Base-by-base conservation (phyloP, 768 basidiomycete genomes). In the Russula ochroleuca region DNA sequence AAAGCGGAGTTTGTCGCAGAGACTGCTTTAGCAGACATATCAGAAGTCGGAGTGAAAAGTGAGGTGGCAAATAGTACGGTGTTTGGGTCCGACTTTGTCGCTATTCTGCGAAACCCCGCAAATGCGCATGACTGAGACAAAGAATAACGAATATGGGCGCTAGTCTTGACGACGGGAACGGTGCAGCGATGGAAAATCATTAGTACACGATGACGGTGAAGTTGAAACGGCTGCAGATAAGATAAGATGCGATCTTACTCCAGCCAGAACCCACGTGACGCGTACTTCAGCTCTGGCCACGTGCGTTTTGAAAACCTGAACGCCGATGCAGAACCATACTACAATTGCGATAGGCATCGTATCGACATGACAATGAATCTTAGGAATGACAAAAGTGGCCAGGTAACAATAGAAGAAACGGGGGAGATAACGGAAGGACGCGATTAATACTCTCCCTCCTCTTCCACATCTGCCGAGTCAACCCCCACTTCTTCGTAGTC, bases 401-500 rank as follows among this genome's bases (percentile, higher is more conserved):
- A n/a, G n/a, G n/a, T n/a, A n/a, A n/a, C n/a, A n/a, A n/a, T n/a
- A n/a, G n/a, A n/a, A n/a, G n/a, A n/a, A n/a, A n/a, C n/a, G n/a
- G n/a, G n/a, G n/a, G n/a, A n/a, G n/a, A n/a, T n/a, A n/a, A n/a
- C n/a, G n/a, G n/a, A n/a, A n/a, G n/a, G n/a, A 28, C 5, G 15
- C 57, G 40, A 64, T 69, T 76, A 81, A 70, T 81, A 81, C 72
- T 81, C 80, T 67, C 76, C 80, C 48, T 69, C 78, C 63, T 83
- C 83, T 73, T 83, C 80, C 28, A 64, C 77, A 52, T 81, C 80
- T 6, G 77, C 81, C 31, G 80, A 79, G 68, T 77, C 76, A 61
- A 75, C 77, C 53, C 85, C 83, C 66, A 87, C 93, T 74, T 97
- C 92, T 75, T 93, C 92, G 71, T 94, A 94, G 68, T 94, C 93